A percentile compares a stretch with the other conserved stretches of the same genome.
Evolutionary conservation across 805 yeast genomes (phyloP).

Genomic region (Nakazawaea pomicola): DNA sequence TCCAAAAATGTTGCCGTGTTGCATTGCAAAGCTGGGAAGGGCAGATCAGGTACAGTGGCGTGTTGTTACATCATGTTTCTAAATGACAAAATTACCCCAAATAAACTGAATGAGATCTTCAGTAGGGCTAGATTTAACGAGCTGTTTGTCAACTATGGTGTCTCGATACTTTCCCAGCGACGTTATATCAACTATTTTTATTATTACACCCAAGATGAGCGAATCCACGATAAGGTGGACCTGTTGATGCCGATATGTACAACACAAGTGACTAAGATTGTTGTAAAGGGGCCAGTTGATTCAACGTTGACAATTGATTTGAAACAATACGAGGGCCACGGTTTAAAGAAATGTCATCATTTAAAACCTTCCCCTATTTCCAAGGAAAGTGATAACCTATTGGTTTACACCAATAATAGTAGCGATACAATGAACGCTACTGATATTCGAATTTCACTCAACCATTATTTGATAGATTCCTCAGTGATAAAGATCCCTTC

Average conservation of each 20-base stretch:
- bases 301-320: not conserved
- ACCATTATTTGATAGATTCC: not conserved
- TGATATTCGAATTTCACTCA: constrained; percentile 8
- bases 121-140: constrained; percentile 38
- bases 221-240: not conserved
- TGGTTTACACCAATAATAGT: not conserved
- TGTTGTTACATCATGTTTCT: constrained; percentile 65
- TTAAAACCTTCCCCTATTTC: not conserved
- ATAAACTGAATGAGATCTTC: constrained; percentile 48
- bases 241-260: not conserved
- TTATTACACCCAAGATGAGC: constrained; percentile 6
- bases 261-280: not conserved
- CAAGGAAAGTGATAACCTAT: not conserved
- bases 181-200: constrained; percentile 58
- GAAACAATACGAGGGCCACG: not conserved
- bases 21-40: constrained; percentile 91
- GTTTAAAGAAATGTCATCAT: not conserved
- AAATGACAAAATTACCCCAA: constrained; percentile 27
- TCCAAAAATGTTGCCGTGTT: constrained; percentile 47
- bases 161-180: constrained; percentile 65
- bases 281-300: not conserved
- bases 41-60: constrained; percentile 76
- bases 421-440: not conserved
- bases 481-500: not conserved
- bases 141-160: constrained; percentile 45